These are phyloP conservation scores for Tetrapisispora iriomotensis DNA, from an alignment of 805 yeast genomes.

Conservation along the genomic window DNA sequence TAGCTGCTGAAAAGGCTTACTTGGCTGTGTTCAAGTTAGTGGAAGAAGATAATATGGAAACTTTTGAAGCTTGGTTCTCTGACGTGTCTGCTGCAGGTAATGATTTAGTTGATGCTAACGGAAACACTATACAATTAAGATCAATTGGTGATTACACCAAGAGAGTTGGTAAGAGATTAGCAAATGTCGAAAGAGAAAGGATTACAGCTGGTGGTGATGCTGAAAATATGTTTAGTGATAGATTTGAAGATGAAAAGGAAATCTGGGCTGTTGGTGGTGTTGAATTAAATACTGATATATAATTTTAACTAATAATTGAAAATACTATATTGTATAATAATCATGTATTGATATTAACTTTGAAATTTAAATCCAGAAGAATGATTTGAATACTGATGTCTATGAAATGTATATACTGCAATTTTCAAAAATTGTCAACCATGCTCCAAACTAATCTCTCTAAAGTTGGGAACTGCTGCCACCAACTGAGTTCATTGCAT, in stretches of 20 bases:
- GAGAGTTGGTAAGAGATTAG: conserved; percentile 83
- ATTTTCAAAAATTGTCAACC: conserved; percentile 8
- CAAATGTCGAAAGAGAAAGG: conserved; percentile 79
- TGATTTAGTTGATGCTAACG: conserved; percentile 30
- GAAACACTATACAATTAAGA: conserved; percentile 51
- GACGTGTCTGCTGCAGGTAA: conserved; percentile 28
- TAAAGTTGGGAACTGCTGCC: conserved; percentile 19
- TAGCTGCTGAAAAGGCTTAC: conserved; percentile 90
- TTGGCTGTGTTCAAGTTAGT: conserved; percentile 62
- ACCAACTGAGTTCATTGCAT: conserved; percentile 18
- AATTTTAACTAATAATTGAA: too few relatives aligned
- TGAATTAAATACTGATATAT: conserved; percentile 32
- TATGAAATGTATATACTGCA: not conserved
- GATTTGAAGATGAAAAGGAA: conserved; percentile 77
- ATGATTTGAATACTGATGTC: too few relatives aligned
- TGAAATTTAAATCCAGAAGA: too few relatives aligned
- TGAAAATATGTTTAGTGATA: conserved; percentile 74
- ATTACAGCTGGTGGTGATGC: conserved; percentile 84
- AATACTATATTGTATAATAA: not conserved
- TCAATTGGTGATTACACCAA: conserved; percentile 81
- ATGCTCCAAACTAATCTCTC: conserved; percentile 20
- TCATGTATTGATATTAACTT: too few relatives aligned
- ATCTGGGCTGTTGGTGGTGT: conserved; percentile 82
- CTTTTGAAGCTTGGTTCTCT: conserved; percentile 59
- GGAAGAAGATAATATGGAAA: conserved; percentile 46